Percentiles rank a stretch among this genome's conserved stretches.
Evolutionary conservation across 495 filamentous ascomycete species (phyloP).

Genomic region (Penicillium subrubescens): DNA sequence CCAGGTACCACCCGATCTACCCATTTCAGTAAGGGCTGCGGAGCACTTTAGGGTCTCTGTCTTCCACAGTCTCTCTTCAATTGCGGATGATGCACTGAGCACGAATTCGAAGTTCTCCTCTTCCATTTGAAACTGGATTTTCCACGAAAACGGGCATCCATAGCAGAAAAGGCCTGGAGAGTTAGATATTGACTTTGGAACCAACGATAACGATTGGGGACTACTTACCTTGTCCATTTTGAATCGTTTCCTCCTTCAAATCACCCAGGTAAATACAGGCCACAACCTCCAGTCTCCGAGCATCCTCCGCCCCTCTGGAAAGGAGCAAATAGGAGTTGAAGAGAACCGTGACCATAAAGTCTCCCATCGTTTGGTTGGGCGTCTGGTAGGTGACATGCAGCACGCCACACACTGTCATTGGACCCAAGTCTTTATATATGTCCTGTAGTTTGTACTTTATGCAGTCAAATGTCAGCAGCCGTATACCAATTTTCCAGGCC

Average conservation of each 20-base stretch:
- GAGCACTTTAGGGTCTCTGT: constrained; percentile 41
- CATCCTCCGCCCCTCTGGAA: constrained; percentile 62
- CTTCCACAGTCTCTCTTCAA: constrained; percentile 79
- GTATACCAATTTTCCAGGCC: background rate
- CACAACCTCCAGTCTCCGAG: constrained; percentile 68
- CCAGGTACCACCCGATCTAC: constrained; percentile 25
- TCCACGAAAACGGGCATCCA: constrained; percentile 87
- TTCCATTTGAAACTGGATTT: constrained; percentile 80
- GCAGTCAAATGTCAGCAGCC: constrained; percentile 19
- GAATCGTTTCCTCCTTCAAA: constrained; percentile 71
- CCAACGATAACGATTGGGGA: background rate
- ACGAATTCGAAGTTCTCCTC: constrained; percentile 82
- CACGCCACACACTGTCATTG: constrained; percentile 81
- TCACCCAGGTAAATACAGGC: constrained; percentile 73
- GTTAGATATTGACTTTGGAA: constrained; percentile 1
- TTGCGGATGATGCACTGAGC: constrained; percentile 81
- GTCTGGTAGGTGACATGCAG: constrained; percentile 83
- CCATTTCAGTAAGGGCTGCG: constrained; percentile 25
- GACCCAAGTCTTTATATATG: constrained; percentile 74
- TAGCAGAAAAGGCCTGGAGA: constrained; percentile 79
- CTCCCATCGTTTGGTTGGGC: constrained; percentile 63
- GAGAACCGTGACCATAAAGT: constrained; percentile 86
- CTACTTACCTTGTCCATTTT: constrained; percentile 78
- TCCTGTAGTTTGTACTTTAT: constrained; percentile 40
- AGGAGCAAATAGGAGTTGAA: constrained; percentile 82